Evolutionary conservation across 495 filamentous ascomycete species (phyloP), one percentile per base, ranked within the genome.

Genomic region (Diplogelasinospora grovesii): DNA sequence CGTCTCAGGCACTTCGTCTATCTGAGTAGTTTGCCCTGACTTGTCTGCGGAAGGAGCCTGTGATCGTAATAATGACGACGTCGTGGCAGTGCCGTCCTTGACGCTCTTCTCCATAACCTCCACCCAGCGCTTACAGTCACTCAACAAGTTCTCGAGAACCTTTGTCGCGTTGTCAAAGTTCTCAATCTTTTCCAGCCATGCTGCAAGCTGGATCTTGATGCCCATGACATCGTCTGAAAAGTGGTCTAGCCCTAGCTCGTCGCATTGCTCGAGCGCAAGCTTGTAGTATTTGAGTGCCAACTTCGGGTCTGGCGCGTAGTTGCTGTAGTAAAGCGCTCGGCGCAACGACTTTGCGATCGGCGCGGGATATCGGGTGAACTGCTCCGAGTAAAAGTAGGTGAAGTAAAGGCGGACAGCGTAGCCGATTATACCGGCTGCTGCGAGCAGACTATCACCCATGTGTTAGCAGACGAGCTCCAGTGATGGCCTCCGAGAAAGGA

Each of bases 221-320:
- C 92, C 92, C 33, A 95, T 66, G 10, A 96, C 77, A 52, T 95
- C 92, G 43, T 95, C 84, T 3, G 82, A 85, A 50, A 86, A 92
- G 3, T 84, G 84, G 58, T 96, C 85, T 66, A 99, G 79, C 0
- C 77, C 75, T 28, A 82, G 48, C 53, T 89, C 78, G 14, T 74
- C 59, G 24, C 85, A 86, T 11, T 79, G 68, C 44, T 72, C 64
- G 28, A 97, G 60, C 2, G 90, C 92, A 33, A 80, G 69, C 43
- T 76, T 77, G 59, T 94, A 97, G 60, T 87, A 83, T 39, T 83
- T 81, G 26, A 93, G 62, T 2, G 92, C 89, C 34, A 78, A 69
- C 33, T 75, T 63, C n/a, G 83, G 78, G 28, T 92, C 77, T 7
- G 80, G 65, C 22, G 75, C 63, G 47, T 80, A 73, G 52, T 95